phyloP scores from a whole-genome alignment of 2,329 filamentous ascomycete species.

The Verticillium klebahnii region DNA sequence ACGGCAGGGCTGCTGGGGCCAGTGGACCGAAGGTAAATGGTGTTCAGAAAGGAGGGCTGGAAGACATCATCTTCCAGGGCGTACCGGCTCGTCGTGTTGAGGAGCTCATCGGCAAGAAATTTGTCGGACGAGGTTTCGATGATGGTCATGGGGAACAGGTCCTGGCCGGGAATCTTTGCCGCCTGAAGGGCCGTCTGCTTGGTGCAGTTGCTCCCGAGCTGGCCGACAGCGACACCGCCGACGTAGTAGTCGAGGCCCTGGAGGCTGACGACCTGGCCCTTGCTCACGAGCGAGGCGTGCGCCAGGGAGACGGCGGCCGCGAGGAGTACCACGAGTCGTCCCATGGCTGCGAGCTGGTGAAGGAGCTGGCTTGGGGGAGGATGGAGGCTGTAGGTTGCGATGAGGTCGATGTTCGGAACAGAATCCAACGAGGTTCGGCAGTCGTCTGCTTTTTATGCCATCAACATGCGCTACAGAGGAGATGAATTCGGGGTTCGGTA shows the following conservation, averaged over 20 bases:
- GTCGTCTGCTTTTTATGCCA: no score
- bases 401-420: no score
- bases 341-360: no score
- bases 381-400: no score
- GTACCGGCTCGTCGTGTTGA: constrained; percentile 1
- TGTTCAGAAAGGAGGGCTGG: constrained; percentile 16
- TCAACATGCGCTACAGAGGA: no score
- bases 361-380: no score
- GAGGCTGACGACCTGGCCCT: neutral
- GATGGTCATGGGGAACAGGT: constrained; percentile 5
- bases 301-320: no score
- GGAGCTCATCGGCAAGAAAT: neutral
- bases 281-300: neutral
- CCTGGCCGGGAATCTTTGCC: neutral
- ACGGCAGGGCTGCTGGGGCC: no score
- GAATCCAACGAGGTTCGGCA: no score
- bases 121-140: neutral
- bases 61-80: constrained; percentile 20
- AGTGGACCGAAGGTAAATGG: no score
- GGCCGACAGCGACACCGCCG: constrained; percentile 2
- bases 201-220: constrained; percentile 2
- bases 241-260: constrained; percentile 7
- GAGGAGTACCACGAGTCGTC: no score
- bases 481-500: no score
- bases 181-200: neutral